Conservation (phyloP, 306 rosid genomes). For the Trifolium repens region DNA sequence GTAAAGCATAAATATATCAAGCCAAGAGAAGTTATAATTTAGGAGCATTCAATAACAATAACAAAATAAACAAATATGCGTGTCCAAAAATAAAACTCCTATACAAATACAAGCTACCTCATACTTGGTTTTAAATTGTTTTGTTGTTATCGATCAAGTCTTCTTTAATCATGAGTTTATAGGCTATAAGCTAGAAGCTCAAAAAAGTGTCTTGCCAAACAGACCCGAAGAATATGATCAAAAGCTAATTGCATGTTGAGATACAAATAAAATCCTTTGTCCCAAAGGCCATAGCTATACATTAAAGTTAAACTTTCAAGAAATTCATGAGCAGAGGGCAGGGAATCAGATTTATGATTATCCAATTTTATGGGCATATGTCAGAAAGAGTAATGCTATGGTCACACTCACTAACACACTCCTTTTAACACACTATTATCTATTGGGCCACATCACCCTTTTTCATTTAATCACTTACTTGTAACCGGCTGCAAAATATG, state of each 20-base stretch:
- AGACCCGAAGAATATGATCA: not conserved
- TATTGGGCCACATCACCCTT: too few relatives aligned
- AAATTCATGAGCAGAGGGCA: not conserved
- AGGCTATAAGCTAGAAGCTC: too few relatives aligned
- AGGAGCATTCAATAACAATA: not conserved
- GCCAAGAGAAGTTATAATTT: constrained; percentile 15
- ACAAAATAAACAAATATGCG: not conserved
- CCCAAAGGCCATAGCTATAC: not conserved
- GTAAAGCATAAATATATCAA: constrained; percentile 10
- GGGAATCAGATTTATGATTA: not conserved
- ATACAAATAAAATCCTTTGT: not conserved
- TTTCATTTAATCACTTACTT: too few relatives aligned
- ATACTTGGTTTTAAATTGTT: not conserved
- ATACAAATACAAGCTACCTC: not conserved
- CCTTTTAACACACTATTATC: too few relatives aligned
- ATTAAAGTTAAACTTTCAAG: constrained; percentile 1
- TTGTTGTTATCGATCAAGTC: not conserved
- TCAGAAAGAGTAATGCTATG: not conserved
- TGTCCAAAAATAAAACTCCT: not conserved
- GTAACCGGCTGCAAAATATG: too few relatives aligned
- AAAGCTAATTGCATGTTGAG: not conserved
- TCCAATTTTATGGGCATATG: not conserved
- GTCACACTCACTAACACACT: too few relatives aligned
- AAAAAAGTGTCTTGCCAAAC: too few relatives aligned
- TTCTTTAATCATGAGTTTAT: too few relatives aligned